Base-by-base conservation (phyloP, 106 monocot species). In the Dendrobium chrysotoxum region DNA sequence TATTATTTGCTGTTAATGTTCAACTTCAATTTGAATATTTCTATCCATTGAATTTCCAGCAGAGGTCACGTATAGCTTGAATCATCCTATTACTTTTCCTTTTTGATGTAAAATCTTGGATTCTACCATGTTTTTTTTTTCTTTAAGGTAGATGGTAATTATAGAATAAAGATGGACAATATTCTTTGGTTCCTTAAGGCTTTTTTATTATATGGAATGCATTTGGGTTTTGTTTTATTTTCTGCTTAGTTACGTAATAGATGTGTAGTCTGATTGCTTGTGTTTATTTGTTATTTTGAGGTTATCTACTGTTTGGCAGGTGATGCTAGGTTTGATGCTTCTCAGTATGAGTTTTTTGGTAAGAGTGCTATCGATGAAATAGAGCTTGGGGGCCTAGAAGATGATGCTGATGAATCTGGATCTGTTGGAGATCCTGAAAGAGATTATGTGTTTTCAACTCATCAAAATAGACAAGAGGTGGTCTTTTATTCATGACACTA, bases 361-460 rank as follows among this genome's bases (percentile, higher is more conserved):
- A 79, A 79, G 65, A 21, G 15, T 67, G 25, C 4, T 3, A 42
- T 79, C 44, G 42, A 64, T 65, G 79, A 79, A 66, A 42, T 79
- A 26, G 79, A 79, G 64, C 64, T 79, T 23, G 79, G 79, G 13
- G 79, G 79, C 13, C 41, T 79, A 42, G 79, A 79, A 79, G 79
- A 79, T 75, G 82, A 42, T 82, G 82, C 26, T 46, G 67, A 68
- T 54, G 79, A 74, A 72, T 53, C 57, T 38, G 79, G 57, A 13
- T 76, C 84, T 50, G 72, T 66, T 78, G 86, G 76, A 31, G 17
- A 57, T 41, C 84, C 82, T 44, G 82, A 87, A 57, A 83, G 85
- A 28, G 87, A 89, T 17, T 65, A 65, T 42, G 70, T 13, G 15
- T 85, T 81, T 40, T 83, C 86, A 21, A 8, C 41, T 40, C 41